Conservation (phyloP, 805 yeast genomes). For the Metschnikowia borealis region DNA sequence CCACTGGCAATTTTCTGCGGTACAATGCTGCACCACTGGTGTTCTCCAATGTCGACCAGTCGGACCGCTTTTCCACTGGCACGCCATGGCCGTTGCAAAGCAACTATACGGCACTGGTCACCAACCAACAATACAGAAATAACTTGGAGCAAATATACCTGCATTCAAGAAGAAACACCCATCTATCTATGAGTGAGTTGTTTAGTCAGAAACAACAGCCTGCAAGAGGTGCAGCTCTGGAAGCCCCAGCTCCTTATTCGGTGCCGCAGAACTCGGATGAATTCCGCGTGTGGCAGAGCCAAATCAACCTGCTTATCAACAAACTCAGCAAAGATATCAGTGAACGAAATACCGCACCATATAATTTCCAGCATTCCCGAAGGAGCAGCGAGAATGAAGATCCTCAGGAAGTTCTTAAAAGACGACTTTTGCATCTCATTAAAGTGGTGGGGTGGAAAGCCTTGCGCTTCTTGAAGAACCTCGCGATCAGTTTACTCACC, state of each 20-base stretch:
- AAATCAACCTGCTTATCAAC: conserved; percentile 44
- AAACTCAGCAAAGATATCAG: conserved; percentile 39
- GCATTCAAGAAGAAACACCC: conserved; percentile 39
- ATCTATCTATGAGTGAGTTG: conserved; percentile 33
- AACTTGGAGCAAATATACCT: conserved; percentile 42
- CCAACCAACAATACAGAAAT: conserved; percentile 28
- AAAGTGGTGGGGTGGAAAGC: conserved; percentile 27
- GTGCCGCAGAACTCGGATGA: conserved; percentile 28
- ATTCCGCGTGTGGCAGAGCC: conserved; percentile 51
- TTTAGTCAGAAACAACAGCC: conserved; percentile 27
- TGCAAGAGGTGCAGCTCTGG: conserved; percentile 5
- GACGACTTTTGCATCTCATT: conserved; percentile 21
- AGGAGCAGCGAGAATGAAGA: conserved; percentile 10
- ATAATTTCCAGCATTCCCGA: conserved; percentile 9
- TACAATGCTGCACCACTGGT: conserved; percentile 16
- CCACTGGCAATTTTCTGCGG: background rate
- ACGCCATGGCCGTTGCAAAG: conserved; percentile 34
- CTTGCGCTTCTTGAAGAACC: conserved; percentile 29
- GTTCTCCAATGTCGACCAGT: conserved; percentile 18
- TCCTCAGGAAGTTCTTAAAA: conserved; percentile 15
- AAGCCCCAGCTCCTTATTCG: conserved; percentile 3
- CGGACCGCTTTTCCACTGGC: conserved; percentile 34
- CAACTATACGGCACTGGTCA: conserved; percentile 24
- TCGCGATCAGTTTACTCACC: conserved; percentile 34
- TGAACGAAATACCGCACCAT: background rate